These are phyloP conservation scores for Trichosanthes cucumerina DNA, from an alignment of 306 rosid species.

Conservation along the genomic window DNA sequence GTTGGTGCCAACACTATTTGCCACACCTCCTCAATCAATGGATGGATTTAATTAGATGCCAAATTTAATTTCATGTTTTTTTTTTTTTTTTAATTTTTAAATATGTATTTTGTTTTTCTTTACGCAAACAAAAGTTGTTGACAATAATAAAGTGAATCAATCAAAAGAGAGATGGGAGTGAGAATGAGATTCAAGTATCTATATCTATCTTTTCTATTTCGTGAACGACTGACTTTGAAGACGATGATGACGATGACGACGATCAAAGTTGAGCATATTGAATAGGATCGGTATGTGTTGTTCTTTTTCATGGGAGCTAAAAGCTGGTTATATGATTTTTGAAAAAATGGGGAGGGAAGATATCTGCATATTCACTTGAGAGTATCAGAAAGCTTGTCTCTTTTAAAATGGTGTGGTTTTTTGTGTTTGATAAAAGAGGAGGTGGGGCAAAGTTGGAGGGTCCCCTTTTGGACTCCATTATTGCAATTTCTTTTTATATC, in stretches of 20 bases:
- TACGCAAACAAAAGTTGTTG: not conserved
- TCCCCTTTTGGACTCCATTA: slow-evolving; percentile 57
- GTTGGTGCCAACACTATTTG: slow-evolving; percentile 69
- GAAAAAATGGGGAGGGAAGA: slow-evolving; percentile 22
- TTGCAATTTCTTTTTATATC: slow-evolving; percentile 36
- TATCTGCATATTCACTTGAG: slow-evolving; percentile 74
- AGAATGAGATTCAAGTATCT: not conserved
- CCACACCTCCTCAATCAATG: slow-evolving; percentile 56
- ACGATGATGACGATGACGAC: not conserved
- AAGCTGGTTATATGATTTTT: slow-evolving; percentile 21
- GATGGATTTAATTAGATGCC: slow-evolving; percentile 55
- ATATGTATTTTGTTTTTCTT: not conserved
- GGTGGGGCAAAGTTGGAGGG: slow-evolving; percentile 39
- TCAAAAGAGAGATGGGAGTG: not conserved
- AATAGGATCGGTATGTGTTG: slow-evolving; percentile 9
- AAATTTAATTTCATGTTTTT: not conserved
- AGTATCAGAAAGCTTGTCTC: slow-evolving; percentile 50
- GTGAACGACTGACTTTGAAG: not conserved
- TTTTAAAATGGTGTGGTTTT: slow-evolving; percentile 44
- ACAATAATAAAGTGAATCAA: not conserved
- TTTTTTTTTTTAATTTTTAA: not conserved
- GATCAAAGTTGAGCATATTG: slow-evolving; percentile 30
- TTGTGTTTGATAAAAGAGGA: slow-evolving; percentile 27
- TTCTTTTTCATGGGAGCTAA: slow-evolving; percentile 34
- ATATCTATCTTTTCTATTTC: not conserved